Conservation (phyloP, 495 filamentous ascomycete species). For the Durotheca rogersii region DNA sequence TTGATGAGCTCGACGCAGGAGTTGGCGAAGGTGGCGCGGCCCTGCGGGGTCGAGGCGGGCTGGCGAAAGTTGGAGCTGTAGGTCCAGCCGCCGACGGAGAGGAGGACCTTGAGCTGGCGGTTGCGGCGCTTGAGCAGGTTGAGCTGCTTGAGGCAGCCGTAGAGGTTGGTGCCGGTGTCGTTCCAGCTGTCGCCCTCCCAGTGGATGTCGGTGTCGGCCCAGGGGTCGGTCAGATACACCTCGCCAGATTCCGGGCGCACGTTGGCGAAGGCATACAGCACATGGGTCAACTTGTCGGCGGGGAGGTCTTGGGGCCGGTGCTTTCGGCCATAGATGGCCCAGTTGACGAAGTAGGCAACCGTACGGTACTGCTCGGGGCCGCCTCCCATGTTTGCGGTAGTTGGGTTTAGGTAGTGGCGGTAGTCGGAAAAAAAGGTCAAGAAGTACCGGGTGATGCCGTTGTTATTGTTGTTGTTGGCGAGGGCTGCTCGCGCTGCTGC, state of each 20-base stretch:
- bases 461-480: no score
- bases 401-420: not conserved
- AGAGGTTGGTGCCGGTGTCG: constrained; percentile 70
- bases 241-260: constrained; percentile 64
- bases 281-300: constrained; percentile 80
- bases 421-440: not conserved
- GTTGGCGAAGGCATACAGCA: constrained; percentile 71
- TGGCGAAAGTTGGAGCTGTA: constrained; percentile 83
- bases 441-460: constrained; percentile 3
- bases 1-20: constrained; percentile 67
- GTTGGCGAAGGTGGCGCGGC: constrained; percentile 65
- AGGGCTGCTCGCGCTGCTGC: not conserved
- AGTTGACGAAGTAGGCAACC: constrained; percentile 87
- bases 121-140: constrained; percentile 86
- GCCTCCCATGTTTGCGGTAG: constrained; percentile 45
- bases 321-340: constrained; percentile 91
- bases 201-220: constrained; percentile 89
- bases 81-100: constrained; percentile 96
- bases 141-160: constrained; percentile 92
- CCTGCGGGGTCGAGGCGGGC: constrained; percentile 65
- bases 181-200: constrained; percentile 79
- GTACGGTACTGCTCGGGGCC: constrained; percentile 57
- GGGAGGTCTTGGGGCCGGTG: constrained; percentile 86
- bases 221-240: constrained; percentile 74
- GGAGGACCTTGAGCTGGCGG: constrained; percentile 83